Base-by-base conservation (phyloP, 176 grass and related monocot genomes). In the Oryza punctata region DNA sequence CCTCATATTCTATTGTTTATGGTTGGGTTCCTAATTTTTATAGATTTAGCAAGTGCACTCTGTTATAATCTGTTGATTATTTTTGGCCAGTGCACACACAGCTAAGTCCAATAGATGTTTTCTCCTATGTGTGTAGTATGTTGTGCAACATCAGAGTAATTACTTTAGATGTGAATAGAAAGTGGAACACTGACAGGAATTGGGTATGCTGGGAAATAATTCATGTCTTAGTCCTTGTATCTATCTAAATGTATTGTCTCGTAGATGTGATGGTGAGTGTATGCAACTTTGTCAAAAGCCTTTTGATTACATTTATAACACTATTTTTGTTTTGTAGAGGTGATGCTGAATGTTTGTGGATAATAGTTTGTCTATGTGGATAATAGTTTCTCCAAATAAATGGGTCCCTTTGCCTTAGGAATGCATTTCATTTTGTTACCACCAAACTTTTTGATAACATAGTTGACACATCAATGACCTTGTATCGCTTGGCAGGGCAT, bases 401-500 rank as follows among this genome's bases (percentile, higher is more conserved):
- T 71, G n/a, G 38, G n/a, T 37, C 18, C 19, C 38, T 24, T 71
- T 71, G n/a, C 38, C 23, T 71, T 25, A 44, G 44, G 37, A 44
- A 71, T 71, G 10, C 44, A 10, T 71, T 69, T 44, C 38, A 71
- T 71, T 12, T 44, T 25, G 40, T 25, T 44, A 25, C 37, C 37
- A 44, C 69, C 33, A 14, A 73, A 73, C 1, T 1, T 50, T 73
- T 73, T 27, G 12, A 28, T 28, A 4, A 41, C 10, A 40, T 70
- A 26, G 78, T 50, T 80, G 43, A 32, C 78, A 80, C 1, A 40
- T 60, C 14, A 63, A 27, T 29, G 57, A 30, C 19, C 54, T 47
- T 65, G 41, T 68, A 46, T 67, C 60, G 71, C 3, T 84, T 44
- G 75, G 60, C 89, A 97, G 89, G 76, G 81, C 43, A 74, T 37